Evolutionary conservation across 2,329 filamentous ascomycete species (phyloP), one percentile per base, ranked within the genome.

Genomic region (Diaporthe amygdali): DNA sequence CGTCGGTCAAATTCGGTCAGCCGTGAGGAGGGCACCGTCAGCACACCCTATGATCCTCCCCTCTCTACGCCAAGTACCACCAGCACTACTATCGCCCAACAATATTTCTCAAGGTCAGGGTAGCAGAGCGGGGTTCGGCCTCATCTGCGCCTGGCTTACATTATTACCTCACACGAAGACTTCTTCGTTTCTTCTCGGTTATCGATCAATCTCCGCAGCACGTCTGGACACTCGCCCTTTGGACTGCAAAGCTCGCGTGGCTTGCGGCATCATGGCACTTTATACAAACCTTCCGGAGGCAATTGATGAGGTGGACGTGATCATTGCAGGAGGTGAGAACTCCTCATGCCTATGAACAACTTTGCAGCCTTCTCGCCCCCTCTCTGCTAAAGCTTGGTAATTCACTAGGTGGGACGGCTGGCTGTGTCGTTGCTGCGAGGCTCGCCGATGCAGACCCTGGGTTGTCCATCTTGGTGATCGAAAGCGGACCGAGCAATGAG

Each of bases 401-500:
- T n/a, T 61, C 74, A n/a, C 6, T 14, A 82, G 85, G 85, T 68
- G 85, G 85, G 17, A 81, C 84, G 5, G 83, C 85, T 49, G 86
- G 84, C 25, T 85, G 85, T 73, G 81, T 87, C 30, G 78, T 87
- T 41, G 86, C 87, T 20, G 83, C 81, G 3, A 81, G 87, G 63
- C 82, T 89, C 8, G 84, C 86, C 10, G 84, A 85, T 68, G 85
- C 86, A 0, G 83, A 87, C 68, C 85, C 84, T 0, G 78, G 80
- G 39, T 78, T 88, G 2, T 84, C 83, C 20, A 84, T 89, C 51
- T 78, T 89, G 15, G 79, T 90, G 8, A 84, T 90, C 63, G 88
- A 90, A 75, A 80, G 82, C 34, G 88, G 88, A 1, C 81, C 80
- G 25, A 86, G 89, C 76, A 89, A 86, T 74, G 83, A 85, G 71